Base-by-base conservation (phyloP, 2,329 filamentous ascomycete genomes). In the Talaromyces sp. region DNA sequence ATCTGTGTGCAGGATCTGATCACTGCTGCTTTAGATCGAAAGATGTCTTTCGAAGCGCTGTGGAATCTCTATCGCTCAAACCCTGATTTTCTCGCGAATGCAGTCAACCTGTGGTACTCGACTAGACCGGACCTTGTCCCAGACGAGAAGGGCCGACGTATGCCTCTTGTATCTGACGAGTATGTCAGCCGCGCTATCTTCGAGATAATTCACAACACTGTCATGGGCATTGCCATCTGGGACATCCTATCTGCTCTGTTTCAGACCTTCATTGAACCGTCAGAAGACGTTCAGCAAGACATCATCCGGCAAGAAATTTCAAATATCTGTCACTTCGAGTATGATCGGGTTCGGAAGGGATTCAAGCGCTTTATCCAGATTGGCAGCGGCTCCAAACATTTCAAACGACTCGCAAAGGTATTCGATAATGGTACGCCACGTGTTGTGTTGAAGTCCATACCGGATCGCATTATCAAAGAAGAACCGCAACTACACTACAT, bases 241-340 rank as follows among this genome's bases (percentile, higher is more conserved):
- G 69, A 73, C 5, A 83, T 61, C 3, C 5, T 61, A 4, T 50
- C 10, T 14, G 27, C 13, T 11, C 43, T 61, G 22, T n/a, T 39
- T 16, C 31, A 50, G 27, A 50, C 10, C 45, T 35, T 24, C 19
- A 13, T 39, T 7, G 45, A 61, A 11, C 82, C 56, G 66, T 70
- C 83, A 1, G 54, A 45, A 6, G 68, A 70, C 0, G 75, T 83
- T 1, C 74, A 75, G 43, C 72, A 69, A 5, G 68, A 67, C 0
- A 72, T 78, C 1, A 61, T 84, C 9, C 71, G 82, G 2, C 81
- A 84, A 65, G 82, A 85, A 58, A 66, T 84, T 0, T 75, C 78
- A 31, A 83, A 83, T 56, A 62, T 81, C 3, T 81, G 77, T 24
- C 72, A 83, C n/a, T 64, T 82, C 0, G 82, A 83, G 59, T 84